Evolutionary conservation across 2,329 filamentous ascomycete species (phyloP).

Genomic region (Cercospora sp.): DNA sequence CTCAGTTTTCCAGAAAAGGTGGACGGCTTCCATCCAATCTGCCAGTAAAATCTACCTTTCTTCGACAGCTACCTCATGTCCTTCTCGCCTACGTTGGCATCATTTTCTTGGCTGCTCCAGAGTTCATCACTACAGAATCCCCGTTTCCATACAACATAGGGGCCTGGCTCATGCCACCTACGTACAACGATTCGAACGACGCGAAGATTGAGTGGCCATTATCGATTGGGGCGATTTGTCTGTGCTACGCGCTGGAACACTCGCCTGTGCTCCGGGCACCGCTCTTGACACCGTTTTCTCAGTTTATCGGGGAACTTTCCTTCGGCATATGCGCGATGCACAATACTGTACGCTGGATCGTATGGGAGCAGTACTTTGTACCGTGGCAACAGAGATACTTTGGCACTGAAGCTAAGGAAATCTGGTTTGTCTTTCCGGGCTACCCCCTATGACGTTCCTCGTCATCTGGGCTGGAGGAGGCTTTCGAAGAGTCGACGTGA

Average conservation of each 20-base stretch:
- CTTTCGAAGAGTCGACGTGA: not conserved
- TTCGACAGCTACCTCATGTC: not conserved
- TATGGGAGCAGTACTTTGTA: conserved; percentile 8
- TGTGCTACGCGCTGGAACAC: not conserved
- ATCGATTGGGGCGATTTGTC: not conserved
- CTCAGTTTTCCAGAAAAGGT: not conserved
- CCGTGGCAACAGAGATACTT: not conserved
- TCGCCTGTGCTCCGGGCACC: not conserved
- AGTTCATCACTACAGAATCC: not conserved
- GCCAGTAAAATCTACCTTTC: not conserved
- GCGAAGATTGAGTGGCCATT: not conserved
- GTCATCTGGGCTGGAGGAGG: not conserved
- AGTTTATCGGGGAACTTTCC: conserved; percentile 5
- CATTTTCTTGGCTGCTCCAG: not conserved
- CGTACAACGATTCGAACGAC: not conserved
- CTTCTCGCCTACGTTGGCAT: not conserved
- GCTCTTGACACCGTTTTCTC: not conserved
- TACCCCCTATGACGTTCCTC: not conserved
- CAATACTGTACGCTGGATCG: conserved; percentile 2
- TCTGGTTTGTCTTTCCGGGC: not conserved
- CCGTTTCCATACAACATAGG: not conserved
- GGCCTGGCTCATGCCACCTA: not conserved
- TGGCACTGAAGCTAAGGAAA: not conserved
- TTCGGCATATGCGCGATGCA: conserved; percentile 11
- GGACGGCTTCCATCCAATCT: no score